Conservation (phyloP, 352 stramenopile genomes). For the Phytophthora syringae region DNA sequence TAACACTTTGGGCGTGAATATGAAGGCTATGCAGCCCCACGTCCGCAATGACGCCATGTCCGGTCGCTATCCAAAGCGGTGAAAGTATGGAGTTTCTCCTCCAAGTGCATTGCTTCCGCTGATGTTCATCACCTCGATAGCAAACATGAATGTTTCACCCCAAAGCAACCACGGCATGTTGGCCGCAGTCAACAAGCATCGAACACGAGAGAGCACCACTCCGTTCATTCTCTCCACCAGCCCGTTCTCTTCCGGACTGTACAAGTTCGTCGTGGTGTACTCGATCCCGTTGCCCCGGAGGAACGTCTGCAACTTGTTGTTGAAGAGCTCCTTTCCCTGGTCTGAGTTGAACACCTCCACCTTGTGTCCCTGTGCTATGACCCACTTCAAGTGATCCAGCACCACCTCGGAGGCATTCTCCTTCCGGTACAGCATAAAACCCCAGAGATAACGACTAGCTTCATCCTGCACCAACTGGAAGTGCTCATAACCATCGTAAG, state of each 20-base stretch:
- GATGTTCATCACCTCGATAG: slow-evolving; percentile 12
- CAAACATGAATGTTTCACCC: slow-evolving; percentile 7
- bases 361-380: background rate
- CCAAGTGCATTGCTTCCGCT: background rate
- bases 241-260: slow-evolving; percentile 16
- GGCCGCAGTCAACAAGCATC: background rate
- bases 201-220: background rate
- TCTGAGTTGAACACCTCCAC: background rate
- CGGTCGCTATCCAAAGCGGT: slow-evolving; percentile 4
- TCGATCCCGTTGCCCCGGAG: background rate
- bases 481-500: slow-evolving; percentile 14
- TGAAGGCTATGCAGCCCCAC: slow-evolving; percentile 7
- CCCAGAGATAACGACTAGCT: slow-evolving; percentile 10
- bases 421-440: slow-evolving; percentile 12
- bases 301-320: background rate
- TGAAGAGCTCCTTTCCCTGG: slow-evolving; percentile 3
- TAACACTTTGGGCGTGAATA: slow-evolving; percentile 12
- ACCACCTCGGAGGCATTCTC: slow-evolving; percentile 7
- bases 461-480: slow-evolving; percentile 20
- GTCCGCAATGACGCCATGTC: slow-evolving; percentile 7
- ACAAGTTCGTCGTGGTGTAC: slow-evolving; percentile 4
- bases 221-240: background rate
- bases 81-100: slow-evolving; percentile 1
- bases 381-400: slow-evolving; percentile 4
- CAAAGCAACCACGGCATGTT: slow-evolving; percentile 5